phyloP scores from a whole-genome alignment of 2,329 filamentous ascomycete species.

The Cercospora janseana region DNA sequence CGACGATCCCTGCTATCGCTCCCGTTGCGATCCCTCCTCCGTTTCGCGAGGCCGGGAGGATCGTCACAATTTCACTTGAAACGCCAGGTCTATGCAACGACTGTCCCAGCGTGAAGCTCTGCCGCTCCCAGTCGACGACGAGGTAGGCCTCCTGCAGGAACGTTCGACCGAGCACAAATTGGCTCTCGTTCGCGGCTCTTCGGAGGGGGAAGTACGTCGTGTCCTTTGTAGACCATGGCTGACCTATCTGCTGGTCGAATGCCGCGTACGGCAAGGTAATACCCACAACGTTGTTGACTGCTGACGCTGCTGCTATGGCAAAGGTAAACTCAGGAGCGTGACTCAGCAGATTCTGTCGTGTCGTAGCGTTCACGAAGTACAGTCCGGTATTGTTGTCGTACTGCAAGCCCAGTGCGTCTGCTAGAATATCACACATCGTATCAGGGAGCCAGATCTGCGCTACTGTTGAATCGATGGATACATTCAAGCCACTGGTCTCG shows the following conservation, averaged over 20 bases:
- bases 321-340: constrained; percentile 41
- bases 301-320: constrained; percentile 23
- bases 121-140: constrained; percentile 22
- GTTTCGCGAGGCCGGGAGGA: neutral
- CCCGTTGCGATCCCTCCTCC: neutral
- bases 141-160: constrained; percentile 36
- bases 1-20: constrained; percentile 6
- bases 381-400: constrained; percentile 41
- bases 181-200: constrained; percentile 28
- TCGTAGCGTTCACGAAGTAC: constrained; percentile 42
- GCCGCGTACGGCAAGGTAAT: constrained; percentile 35
- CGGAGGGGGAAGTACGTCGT: constrained; percentile 31
- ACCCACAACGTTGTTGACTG: constrained; percentile 18
- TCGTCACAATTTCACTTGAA: constrained; percentile 10
- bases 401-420: constrained; percentile 40
- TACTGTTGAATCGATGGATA: constrained; percentile 41
- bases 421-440: constrained; percentile 42
- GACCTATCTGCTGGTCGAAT: constrained; percentile 32
- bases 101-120: constrained; percentile 21
- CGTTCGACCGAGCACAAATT: constrained; percentile 33
- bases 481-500: neutral
- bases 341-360: constrained; percentile 35
- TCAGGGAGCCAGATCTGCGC: constrained; percentile 43
- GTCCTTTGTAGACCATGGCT: constrained; percentile 18
- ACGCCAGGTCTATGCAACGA: constrained; percentile 15